phyloP scores from a whole-genome alignment of 2,329 filamentous ascomycete species.

The Aspergillus quadricinctus region DNA sequence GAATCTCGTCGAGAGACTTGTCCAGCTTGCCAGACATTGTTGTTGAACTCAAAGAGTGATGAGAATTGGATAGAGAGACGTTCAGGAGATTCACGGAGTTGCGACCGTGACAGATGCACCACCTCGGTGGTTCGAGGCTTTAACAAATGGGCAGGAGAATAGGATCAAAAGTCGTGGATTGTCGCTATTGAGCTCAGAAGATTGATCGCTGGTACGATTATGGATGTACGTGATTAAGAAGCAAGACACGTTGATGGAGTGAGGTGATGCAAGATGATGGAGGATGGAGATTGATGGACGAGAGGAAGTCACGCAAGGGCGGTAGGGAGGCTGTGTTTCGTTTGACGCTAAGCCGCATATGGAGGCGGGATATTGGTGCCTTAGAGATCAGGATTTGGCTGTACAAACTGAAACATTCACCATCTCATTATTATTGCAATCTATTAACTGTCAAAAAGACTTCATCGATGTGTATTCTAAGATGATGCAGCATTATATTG shows the following conservation, averaged over 20 bases:
- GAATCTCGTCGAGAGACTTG: constrained; percentile 95
- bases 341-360: constrained; percentile 18
- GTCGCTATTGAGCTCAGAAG: background rate
- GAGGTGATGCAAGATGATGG: constrained; percentile 13
- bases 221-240: background rate
- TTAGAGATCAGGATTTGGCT: constrained; percentile 7
- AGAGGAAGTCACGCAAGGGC: constrained; percentile 6
- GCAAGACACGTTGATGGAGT: constrained; percentile 9
- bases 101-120: constrained; percentile 9
- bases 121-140: constrained; percentile 6
- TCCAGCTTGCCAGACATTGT: constrained; percentile 94
- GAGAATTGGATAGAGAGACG: constrained; percentile 3
- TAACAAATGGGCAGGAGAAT: background rate
- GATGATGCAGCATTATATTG: background rate
- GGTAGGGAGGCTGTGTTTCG: constrained; percentile 10
- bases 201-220: background rate
- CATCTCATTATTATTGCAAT: background rate
- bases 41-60: constrained; percentile 7
- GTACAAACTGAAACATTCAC: constrained; percentile 7
- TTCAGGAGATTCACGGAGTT: constrained; percentile 5
- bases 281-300: constrained; percentile 8
- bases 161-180: background rate
- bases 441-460: background rate
- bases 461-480: background rate
- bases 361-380: constrained; percentile 11